Evolutionary conservation across 441 rosid genomes (phyloP).

Genomic region (Syzygium syzygioides): DNA sequence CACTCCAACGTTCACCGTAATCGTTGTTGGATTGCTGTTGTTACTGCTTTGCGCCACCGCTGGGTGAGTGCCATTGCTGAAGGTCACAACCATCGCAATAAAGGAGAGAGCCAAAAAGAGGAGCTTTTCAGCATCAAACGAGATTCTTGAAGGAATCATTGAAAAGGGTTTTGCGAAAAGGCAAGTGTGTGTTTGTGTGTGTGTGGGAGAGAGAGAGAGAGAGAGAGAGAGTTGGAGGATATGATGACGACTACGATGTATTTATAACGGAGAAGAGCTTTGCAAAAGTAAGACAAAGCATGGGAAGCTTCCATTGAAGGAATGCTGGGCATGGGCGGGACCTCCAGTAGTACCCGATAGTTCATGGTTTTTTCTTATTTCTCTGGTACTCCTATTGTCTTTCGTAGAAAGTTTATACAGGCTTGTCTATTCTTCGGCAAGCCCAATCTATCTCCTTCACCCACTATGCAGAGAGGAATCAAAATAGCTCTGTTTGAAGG

Average conservation of each 20-base stretch:
- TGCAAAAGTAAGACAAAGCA: not conserved
- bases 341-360: not conserved
- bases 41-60: not conserved
- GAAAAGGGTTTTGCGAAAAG: not conserved
- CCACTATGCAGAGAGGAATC: too few relatives aligned
- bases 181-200: not conserved
- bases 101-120: not conserved
- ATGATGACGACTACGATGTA: not conserved
- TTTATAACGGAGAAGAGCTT: not conserved
- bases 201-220: not conserved
- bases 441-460: not conserved
- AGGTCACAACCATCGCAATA: not conserved
- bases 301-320: not conserved
- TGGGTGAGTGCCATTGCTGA: not conserved
- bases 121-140: not conserved
- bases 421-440: not conserved
- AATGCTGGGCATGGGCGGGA: not conserved
- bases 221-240: not conserved
- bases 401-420: not conserved
- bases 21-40: not conserved
- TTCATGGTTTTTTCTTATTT: not conserved
- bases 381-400: not conserved
- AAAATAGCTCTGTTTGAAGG: too few relatives aligned
- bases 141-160: not conserved
- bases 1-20: constrained; percentile 49